Base-by-base conservation (phyloP, 176 grass and related monocot species). In the Aegilops umbellulata region DNA sequence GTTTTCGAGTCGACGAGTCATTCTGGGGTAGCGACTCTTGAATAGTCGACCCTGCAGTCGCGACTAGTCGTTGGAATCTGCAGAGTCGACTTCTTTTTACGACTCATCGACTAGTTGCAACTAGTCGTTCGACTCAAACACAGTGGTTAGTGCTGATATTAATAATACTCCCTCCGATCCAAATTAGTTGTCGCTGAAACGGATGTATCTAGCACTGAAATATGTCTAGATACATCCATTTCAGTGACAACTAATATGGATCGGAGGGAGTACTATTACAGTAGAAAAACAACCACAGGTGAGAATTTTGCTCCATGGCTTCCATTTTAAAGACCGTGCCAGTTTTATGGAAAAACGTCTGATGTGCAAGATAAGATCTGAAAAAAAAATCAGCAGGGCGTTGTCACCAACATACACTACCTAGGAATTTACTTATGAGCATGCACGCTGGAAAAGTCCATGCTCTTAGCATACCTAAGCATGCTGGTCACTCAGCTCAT, bases 341-440 rank as follows among this genome's bases (percentile, higher is more conserved):
- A 36, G 13, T 51, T 85, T 83, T 49, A 16, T 76, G 4, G 36
- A 81, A n/a, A 69, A 80, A 69, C 27, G 1, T n/a, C 30, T 8
- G 22, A 77, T 30, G 63, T 64, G 46, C 5, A 53, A 79, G 55
- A 86, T 66, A 79, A 35, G 27, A 78, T 61, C 12, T 35, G 17
- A 46, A 78, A 78, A 78, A 78, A 72, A 38, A 8, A 14, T 79
- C 20, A 4, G 44, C 11, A 11, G 20, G 0, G 41, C 65, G 39
- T n/a, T 65, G 55, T 20, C 73, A 53, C 41, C 19, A 57, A 57
- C 53, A 78, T 42, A 24, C 11, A 83, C 63, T 83, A 34, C 60
- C 4, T 83, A 83, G 66, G 27, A 65, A 83, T 74, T 41, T 57
- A 79, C 68, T 84, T 76, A 61, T 61, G 24, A 66, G 49, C 55